Base-by-base conservation (phyloP, 1,284 basidiomycete species). In the Pisolithus thermaeus region DNA sequence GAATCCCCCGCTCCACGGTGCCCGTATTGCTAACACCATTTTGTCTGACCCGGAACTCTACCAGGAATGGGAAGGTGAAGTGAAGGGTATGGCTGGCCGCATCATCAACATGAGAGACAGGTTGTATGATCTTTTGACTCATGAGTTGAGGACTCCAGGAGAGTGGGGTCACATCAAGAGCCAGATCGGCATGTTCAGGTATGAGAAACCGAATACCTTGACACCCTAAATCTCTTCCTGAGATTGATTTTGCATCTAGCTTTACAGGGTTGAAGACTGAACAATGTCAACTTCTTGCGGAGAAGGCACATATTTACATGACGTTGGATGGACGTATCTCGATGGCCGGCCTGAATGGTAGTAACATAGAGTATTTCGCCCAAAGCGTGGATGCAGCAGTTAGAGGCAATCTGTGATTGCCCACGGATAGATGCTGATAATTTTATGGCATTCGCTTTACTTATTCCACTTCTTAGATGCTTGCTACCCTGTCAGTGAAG, bases 141-240 rank as follows among this genome's bases (percentile, higher is more conserved):
- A 87, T 54, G 84, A 87, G 64, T 76, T 90, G 62, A 82, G 90
- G 68, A 98, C 97, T 41, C 97, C 97, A 6, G 92, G 93, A 25
- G 82, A 89, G 58, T 99, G 97, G 97, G 80, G 83, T 38, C 97
- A 99, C 73, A 92, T 97, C 75, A 95, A 92, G 76, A 89, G 84
- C 65, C 94, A 97, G 71, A 97, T 97, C 60, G 94, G 92, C 72
- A 90, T 90, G 92, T 92, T 92, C 76, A 90, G 87, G 87, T 88
- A 64, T 18, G 54, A 67, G 61, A 46, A 30, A 28, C 3, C 36
- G n/a, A 46, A 22, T 14, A 45, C 23, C 38, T 44, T 49, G 22
- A 12, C 3, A 25, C 36, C 4, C 20, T 30, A 25, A 18, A 27
- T 58, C 27, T 54, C 18, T 55, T 49, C 45, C 32, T 43, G 49